Percentiles rank a stretch among this genome's conserved stretches.
phyloP scores from a whole-genome alignment of 2,329 filamentous ascomycete species.

The Microascus cirrosus region DNA sequence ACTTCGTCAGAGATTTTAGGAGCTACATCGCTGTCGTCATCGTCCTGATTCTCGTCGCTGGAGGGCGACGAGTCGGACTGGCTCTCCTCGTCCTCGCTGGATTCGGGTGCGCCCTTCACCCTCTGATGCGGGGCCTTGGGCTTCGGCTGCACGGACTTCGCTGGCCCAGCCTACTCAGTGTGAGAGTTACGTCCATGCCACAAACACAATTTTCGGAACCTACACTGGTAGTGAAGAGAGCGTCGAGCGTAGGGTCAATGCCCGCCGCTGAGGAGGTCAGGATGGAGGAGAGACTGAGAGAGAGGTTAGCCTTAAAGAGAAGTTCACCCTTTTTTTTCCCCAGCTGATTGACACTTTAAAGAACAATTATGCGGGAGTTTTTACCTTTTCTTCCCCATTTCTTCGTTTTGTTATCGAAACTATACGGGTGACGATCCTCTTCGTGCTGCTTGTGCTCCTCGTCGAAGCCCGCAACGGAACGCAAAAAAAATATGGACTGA shows the following conservation, averaged over 20 bases:
- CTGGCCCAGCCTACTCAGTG: constrained; percentile 8
- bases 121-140: constrained; percentile 20
- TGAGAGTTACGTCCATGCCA: constrained; percentile 11
- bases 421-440: background rate
- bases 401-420: background rate
- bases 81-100: constrained; percentile 8
- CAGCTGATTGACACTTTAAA: background rate
- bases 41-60: constrained; percentile 11
- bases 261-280: constrained; percentile 26
- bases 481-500: background rate
- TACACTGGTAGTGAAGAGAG: constrained; percentile 64
- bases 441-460: background rate
- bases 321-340: too few relatives aligned
- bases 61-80: background rate
- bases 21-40: constrained; percentile 18
- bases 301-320: background rate
- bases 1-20: constrained; percentile 17
- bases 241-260: constrained; percentile 58
- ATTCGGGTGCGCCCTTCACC: constrained; percentile 14
- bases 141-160: constrained; percentile 13
- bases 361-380: background rate
- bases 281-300: background rate
- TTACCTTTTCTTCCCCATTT: constrained; percentile 13
- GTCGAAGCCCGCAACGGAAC: background rate
- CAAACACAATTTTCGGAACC: constrained; percentile 25